These are phyloP conservation scores for Suillus weaverae DNA, from an alignment of 768 basidiomycete genomes.

Conservation along the genomic window DNA sequence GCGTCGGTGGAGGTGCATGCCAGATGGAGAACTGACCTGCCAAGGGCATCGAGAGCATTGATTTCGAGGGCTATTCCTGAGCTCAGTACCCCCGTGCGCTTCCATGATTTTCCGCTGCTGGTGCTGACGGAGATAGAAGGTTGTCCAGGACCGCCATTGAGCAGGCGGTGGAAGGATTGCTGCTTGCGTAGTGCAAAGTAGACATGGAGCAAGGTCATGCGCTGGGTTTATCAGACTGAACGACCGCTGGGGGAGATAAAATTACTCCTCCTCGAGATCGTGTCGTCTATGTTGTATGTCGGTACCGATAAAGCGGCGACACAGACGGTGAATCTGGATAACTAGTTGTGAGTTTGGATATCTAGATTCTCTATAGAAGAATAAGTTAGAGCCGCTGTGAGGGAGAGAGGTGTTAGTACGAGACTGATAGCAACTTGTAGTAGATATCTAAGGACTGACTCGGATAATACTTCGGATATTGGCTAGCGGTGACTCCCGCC, in stretches of 20 bases:
- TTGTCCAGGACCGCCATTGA: constrained; percentile 35
- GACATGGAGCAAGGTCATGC: constrained; percentile 80
- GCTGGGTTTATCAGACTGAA: constrained; percentile 16
- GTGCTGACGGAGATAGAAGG: constrained; percentile 34
- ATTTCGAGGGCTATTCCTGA: constrained; percentile 46
- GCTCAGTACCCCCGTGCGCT: constrained; percentile 42
- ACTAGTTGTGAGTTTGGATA: not conserved
- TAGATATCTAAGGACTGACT: not conserved
- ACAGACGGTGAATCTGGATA: not conserved
- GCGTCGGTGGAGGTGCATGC: constrained; percentile 65
- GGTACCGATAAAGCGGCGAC: not conserved
- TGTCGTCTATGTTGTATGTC: not conserved
- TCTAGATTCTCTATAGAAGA: not conserved
- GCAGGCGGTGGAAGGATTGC: constrained; percentile 74
- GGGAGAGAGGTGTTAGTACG: not conserved
- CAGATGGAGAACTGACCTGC: constrained; percentile 80
- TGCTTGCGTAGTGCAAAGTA: constrained; percentile 69
- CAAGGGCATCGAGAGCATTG: constrained; percentile 70
- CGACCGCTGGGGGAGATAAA: constrained; percentile 23
- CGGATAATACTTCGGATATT: not conserved
- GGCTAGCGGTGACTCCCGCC: not conserved
- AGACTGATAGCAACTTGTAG: not conserved
- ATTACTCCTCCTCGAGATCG: constrained; percentile 20
- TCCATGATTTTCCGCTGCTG: constrained; percentile 62
- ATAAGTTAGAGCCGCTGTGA: not conserved